These are phyloP conservation scores for Mortierella sp. DNA, from an alignment of 371 early-diverging fungal genomes.

Conservation along the genomic window DNA sequence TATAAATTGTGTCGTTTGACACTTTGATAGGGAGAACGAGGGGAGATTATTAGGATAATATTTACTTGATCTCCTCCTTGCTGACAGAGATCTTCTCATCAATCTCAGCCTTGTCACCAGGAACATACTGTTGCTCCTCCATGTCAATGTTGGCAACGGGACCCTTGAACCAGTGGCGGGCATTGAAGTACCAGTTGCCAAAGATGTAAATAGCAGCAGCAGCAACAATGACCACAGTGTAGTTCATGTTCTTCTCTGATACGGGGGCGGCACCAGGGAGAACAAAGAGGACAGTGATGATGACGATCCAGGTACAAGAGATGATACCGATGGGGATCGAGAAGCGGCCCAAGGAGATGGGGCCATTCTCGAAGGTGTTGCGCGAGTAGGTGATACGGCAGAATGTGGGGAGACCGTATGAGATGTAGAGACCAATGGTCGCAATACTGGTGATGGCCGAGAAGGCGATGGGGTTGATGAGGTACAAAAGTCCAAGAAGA, in stretches of 20 bases:
- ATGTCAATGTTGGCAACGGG: slow-evolving; percentile 59
- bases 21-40: not conserved
- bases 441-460: slow-evolving; percentile 79
- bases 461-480: slow-evolving; percentile 65
- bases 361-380: slow-evolving; percentile 70
- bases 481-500: slow-evolving; percentile 64
- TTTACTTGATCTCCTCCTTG: slow-evolving; percentile 4
- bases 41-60: not conserved
- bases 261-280: slow-evolving; percentile 74
- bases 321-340: slow-evolving; percentile 63
- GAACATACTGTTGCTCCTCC: slow-evolving; percentile 36
- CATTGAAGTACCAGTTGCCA: slow-evolving; percentile 64
- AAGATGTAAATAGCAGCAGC: slow-evolving; percentile 61
- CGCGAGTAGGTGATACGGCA: slow-evolving; percentile 67
- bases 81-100: slow-evolving; percentile 1
- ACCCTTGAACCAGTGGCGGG: slow-evolving; percentile 75
- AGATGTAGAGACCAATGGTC: slow-evolving; percentile 78
- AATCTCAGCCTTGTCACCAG: slow-evolving; percentile 14
- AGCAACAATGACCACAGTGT: slow-evolving; percentile 62
- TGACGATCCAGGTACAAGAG: slow-evolving; percentile 67
- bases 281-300: slow-evolving; percentile 73
- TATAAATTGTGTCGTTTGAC: not conserved
- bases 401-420: slow-evolving; percentile 77
- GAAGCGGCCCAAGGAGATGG: slow-evolving; percentile 66
- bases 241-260: slow-evolving; percentile 71